Evolutionary conservation across 2,329 filamentous ascomycete genomes (phyloP), one percentile per base, ranked within the genome.

Genomic region (Arthrobotrys entomopaga): DNA sequence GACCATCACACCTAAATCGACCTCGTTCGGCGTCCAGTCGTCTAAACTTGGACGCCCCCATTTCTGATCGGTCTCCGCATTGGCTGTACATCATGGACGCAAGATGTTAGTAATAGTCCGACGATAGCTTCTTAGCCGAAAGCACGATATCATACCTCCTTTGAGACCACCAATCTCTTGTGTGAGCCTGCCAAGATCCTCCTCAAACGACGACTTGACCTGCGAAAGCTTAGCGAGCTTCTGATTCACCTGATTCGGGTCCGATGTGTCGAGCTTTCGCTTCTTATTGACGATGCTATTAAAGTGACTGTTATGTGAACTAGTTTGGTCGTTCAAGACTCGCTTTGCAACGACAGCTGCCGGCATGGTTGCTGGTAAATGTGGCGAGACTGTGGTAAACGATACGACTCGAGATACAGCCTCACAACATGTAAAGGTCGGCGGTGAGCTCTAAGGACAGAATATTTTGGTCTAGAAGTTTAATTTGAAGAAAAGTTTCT

Each of bases 181-280:
- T 75, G 92, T 95, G 82, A 99, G 87, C 84, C 96, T 97, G 85
- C 97, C 94, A 75, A 99, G 86, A 1, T 97, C 92, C 80, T 97
- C 93, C 82, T 98, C 95, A 81, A 99, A 99, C 65, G 90, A 87
- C 81, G 93, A 97, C 83, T 96, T 97, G 15, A 87, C 84, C 77
- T 90, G 87, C 2, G 89, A 89, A n/a, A 73, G 40, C 56, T 73
- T 75, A 19, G 76, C 77, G 2, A 71, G 69, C 40, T 78, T 73
- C 26, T 73, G 77, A 40, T 76, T 74, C 16, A 61, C 66, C 42
- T 69, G 56, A 7, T 67, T 76, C 46, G 76, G 72, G 64, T 87
- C 86, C 15, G 52, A 29, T 16, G 60, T 42, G 50, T 72, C 66
- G 61, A 72, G 73, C 48, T 76, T 72, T 26, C 73, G 65, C 56